Percentiles rank a stretch among this genome's conserved stretches.
These are phyloP conservation scores for Candida palmyrensis DNA, from an alignment of 805 yeast genomes.

Conservation along the genomic window DNA sequence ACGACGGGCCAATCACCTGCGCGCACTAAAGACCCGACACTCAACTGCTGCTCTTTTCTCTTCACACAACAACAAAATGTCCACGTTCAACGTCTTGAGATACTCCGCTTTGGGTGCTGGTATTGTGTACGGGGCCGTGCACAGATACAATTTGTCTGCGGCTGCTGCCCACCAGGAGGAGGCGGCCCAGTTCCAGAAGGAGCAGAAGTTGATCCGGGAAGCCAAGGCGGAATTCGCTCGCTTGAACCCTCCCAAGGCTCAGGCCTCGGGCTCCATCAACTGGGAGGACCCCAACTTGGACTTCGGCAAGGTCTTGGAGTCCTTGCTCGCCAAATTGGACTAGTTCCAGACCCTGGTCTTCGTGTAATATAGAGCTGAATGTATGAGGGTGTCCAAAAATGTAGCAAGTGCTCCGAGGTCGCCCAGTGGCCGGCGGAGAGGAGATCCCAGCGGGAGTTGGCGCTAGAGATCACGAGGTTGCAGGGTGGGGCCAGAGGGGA, in stretches of 20 bases:
- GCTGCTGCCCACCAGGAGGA: constrained; percentile 57
- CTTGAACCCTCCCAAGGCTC: constrained; percentile 39
- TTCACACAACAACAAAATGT: no score
- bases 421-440: no score
- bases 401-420: background rate
- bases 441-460: no score
- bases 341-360: constrained; percentile 15
- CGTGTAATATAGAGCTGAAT: background rate
- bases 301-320: constrained; percentile 63
- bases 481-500: no score
- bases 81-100: constrained; percentile 70
- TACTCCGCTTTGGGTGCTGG: constrained; percentile 90
- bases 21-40: no score
- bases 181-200: constrained; percentile 52
- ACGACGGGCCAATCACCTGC: no score
- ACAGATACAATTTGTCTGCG: constrained; percentile 64
- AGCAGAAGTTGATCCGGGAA: constrained; percentile 73
- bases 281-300: constrained; percentile 91
- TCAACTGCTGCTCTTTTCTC: no score
- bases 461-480: no score
- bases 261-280: constrained; percentile 51
- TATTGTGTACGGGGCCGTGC: constrained; percentile 80
- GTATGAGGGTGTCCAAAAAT: background rate
- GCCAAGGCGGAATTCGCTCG: constrained; percentile 88
- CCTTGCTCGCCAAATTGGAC: constrained; percentile 54